Evolutionary conservation across 2,329 filamentous ascomycete genomes (phyloP).

Genomic region (Monosporascus sp.): DNA sequence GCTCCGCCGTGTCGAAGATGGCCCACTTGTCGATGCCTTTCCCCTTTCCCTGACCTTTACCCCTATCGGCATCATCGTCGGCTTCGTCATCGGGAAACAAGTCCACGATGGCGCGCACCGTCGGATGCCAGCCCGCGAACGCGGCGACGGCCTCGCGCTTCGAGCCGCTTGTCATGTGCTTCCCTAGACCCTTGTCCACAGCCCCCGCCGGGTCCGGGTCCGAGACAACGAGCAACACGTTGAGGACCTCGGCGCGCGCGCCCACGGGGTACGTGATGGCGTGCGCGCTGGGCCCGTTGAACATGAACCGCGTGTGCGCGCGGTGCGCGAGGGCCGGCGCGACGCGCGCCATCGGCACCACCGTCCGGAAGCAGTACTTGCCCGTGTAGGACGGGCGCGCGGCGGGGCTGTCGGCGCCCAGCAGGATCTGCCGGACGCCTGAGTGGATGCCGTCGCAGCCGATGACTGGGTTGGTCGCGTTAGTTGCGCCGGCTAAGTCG

Average conservation of each 20-base stretch:
- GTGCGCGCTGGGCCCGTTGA: slow-evolving; percentile 52
- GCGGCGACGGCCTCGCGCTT: slow-evolving; percentile 34
- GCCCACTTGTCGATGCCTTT: slow-evolving; percentile 44
- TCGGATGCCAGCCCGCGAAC: slow-evolving; percentile 36
- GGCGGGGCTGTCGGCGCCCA: slow-evolving; percentile 40
- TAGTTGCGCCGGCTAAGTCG: slow-evolving; percentile 2
- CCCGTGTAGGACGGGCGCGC: slow-evolving; percentile 45
- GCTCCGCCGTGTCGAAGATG: slow-evolving; percentile 45
- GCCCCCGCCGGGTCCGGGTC: slow-evolving; percentile 32
- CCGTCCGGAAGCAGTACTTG: slow-evolving; percentile 56
- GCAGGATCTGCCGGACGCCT: slow-evolving; percentile 43
- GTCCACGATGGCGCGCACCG: slow-evolving; percentile 29
- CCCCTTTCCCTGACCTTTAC: slow-evolving; percentile 3
- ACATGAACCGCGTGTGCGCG: slow-evolving; percentile 47
- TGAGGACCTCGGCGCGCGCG: slow-evolving; percentile 49
- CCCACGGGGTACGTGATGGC: slow-evolving; percentile 55
- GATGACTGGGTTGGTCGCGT: slow-evolving; percentile 34
- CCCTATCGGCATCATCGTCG: neutral
- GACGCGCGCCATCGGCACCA: slow-evolving; percentile 55
- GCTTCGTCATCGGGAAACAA: slow-evolving; percentile 36
- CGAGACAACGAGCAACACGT: slow-evolving; percentile 45
- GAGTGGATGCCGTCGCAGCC: slow-evolving; percentile 63
- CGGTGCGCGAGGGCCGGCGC: slow-evolving; percentile 42
- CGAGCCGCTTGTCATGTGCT: slow-evolving; percentile 29
- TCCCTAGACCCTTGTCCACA: neutral